A percentile compares a stretch with the other conserved stretches of the same genome.
Evolutionary conservation across 2,329 filamentous ascomycete genomes (phyloP).

Genomic region (Blastomyces emzantsi): DNA sequence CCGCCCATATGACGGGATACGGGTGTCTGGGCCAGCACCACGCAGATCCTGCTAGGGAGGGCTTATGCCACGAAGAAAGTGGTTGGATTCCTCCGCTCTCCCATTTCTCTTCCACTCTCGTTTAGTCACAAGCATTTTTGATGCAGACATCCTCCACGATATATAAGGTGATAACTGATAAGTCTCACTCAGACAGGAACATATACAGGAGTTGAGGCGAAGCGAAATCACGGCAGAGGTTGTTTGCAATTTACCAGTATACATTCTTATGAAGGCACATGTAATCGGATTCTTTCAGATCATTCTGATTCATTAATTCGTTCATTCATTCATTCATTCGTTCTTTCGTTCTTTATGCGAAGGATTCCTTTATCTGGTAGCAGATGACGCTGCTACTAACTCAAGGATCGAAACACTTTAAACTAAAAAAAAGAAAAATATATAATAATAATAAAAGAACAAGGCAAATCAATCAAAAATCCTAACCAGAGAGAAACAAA

Average conservation of each 20-base stretch:
- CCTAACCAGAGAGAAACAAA: not conserved
- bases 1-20: too few species aligned
- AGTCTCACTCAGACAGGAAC: too few species aligned
- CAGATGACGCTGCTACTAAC: not conserved
- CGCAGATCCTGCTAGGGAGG: too few species aligned
- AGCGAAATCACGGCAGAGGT: not conserved
- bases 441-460: too few species aligned
- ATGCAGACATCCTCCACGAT: too few species aligned
- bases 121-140: too few species aligned
- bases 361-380: not conserved
- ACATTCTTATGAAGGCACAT: not conserved
- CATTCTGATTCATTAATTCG: not conserved
- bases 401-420: not conserved
- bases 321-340: not conserved
- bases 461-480: not conserved
- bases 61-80: too few species aligned
- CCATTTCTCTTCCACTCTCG: too few species aligned
- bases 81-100: too few species aligned
- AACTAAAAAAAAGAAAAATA: not conserved
- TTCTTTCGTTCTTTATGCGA: not conserved
- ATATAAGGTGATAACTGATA: too few species aligned
- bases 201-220: not conserved
- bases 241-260: not conserved
- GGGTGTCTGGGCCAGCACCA: too few species aligned
- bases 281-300: not conserved